Base-by-base conservation (phyloP, 176 grass and related monocot species). In the Tillandsia leiboldiana region DNA sequence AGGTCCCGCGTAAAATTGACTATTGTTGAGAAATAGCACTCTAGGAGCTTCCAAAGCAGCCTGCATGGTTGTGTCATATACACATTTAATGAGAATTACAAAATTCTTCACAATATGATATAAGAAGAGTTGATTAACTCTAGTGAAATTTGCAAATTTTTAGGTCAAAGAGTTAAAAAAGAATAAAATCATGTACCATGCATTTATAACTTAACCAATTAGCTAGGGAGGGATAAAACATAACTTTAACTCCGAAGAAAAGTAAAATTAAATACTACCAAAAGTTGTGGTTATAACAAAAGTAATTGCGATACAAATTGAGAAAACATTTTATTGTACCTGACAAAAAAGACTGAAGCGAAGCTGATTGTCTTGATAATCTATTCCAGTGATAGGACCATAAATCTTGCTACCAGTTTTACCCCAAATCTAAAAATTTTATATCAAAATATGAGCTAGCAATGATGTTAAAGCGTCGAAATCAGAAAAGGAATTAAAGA, bases 331-430 rank as follows among this genome's bases (percentile, higher is more conserved):
- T 71, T 76, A 83, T 86, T 84, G 71, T 42, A 96, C 92, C 78
- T 82, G 82, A 59, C 88, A 92, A 9, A 97, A 78, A 64, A 97
- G 75, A 77, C 93, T 97, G 86, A 92, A 97, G 49, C 93, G 84
- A 3, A 77, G 77, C 74, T 92, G 93, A 65, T 97, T 97, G 73
- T 97, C 93, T 23, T 72, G 23, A 67, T 87, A 97, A 50, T 97
- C 93, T 0, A 26, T 72, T 48, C 93, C 93, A 54, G 89, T 79
- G 47, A 71, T 70, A 12, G 93, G 93, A 42, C 93, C 93, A 63
- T 97, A 97, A 72, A 97, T 87, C 82, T 97, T 97, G 68, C 90
- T 86, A 9, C 87, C 89, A 1, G 93, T 97, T 77, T 92, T 97
- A 22, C 93, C 93, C 86, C 86, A 90, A n/a, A 97, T 89, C 93